These are phyloP conservation scores for Onygenales sp. DNA, from an alignment of 2,329 filamentous ascomycete species.

Conservation along the genomic window DNA sequence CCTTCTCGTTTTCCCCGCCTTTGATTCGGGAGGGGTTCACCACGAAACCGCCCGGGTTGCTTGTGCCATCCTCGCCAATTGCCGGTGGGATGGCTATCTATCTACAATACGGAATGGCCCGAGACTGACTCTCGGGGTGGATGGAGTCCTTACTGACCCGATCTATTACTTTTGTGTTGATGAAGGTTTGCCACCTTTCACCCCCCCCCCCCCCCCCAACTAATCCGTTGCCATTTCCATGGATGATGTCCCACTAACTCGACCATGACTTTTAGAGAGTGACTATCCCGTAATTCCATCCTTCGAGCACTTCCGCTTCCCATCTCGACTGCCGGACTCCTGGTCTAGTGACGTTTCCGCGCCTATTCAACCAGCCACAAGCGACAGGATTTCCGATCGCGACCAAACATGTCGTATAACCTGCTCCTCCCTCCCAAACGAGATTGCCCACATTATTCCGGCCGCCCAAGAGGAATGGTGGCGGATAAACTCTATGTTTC, in stretches of 20 bases:
- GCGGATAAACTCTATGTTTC: background rate
- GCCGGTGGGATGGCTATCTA: slow-evolving; percentile 1
- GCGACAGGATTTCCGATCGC: background rate
- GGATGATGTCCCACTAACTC: background rate
- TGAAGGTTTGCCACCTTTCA: background rate
- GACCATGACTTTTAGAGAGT: background rate
- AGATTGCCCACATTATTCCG: background rate
- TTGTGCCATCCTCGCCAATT: background rate
- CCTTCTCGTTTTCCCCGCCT: background rate
- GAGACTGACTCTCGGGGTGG: background rate
- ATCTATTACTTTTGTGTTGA: slow-evolving; percentile 4
- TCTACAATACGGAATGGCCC: background rate
- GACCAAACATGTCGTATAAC: background rate
- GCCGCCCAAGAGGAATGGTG: background rate
- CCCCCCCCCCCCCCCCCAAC: background rate
- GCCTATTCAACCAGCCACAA: background rate
- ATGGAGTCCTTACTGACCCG: background rate
- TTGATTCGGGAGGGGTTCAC: background rate
- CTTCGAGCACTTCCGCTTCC: background rate
- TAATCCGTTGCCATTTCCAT: background rate
- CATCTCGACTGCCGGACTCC: background rate
- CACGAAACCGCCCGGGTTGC: background rate
- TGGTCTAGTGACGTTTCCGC: background rate
- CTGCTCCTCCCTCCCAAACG: background rate
- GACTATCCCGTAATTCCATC: background rate